Evolutionary conservation across 2,329 filamentous ascomycete species (phyloP), one percentile per base, ranked within the genome.

Genomic region (Nothophaeocryptopus gaeumannii): DNA sequence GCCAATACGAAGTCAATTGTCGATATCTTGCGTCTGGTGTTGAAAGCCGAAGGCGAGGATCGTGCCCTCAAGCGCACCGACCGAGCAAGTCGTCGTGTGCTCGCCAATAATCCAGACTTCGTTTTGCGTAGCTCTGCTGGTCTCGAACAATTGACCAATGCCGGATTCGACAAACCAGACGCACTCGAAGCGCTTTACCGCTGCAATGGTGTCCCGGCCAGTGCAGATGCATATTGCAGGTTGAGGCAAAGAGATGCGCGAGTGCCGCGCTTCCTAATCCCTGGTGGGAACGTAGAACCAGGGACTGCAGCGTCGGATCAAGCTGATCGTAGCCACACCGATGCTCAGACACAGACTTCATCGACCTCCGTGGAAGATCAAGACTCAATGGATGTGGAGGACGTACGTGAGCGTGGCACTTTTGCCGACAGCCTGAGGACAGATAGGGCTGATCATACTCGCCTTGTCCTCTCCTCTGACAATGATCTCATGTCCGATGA

Each of bases 121-220:
- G 73, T 74, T 37, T 67, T 80, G 12, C 67, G 68, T 20, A 76
- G 74, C 50, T 62, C 62, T 10, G 77, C 80, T 0, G 60, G 67
- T 13, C 54, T 75, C 29, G 56, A 63, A 2, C 73, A 72, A 26
- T 63, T 82, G 13, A 70, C 67, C 39, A 74, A 76, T 8, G 73
- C 74, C 47, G 77, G 76, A 1, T 81, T 74, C 51, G 75, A 83
- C 14, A 73, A 79, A 37, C 80, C 82, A 10, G 74, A 96, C 45
- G 85, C 80, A 5, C 78, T 80, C 30, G 92, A 97, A 69, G 90
- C 88, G 29, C 73, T 93, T 0, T 96, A 89, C 67, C 83, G 92
- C 47, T 88, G 88, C 61, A 86, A 89, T 62, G 88, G 89, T 48
- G 79, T 79, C 45, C 61, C 70, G 4, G 67, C 72, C 2, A 72